Conservation (phyloP, 2,329 filamentous ascomycete species). For the Helicocarpus griseus region DNA sequence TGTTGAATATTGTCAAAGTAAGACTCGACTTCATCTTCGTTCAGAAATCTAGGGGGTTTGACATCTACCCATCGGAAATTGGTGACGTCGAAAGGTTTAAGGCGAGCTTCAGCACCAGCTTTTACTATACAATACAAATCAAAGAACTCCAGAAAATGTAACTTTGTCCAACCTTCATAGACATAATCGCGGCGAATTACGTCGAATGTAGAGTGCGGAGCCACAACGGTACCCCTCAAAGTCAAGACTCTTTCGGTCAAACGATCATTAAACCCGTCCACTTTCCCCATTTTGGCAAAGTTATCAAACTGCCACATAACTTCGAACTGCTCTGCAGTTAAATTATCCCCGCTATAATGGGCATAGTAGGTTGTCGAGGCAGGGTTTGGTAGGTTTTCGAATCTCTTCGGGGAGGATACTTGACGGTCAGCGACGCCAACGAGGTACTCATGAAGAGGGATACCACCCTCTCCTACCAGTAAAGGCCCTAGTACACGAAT, state of each 20-base stretch:
- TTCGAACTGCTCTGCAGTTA: constrained; percentile 6
- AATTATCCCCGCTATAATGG: background rate
- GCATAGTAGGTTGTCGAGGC: constrained; percentile 4
- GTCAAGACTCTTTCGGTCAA: constrained; percentile 1
- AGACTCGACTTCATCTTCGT: background rate
- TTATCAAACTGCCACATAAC: constrained; percentile 6
- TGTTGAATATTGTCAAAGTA: background rate
- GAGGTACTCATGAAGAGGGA: constrained; percentile 3
- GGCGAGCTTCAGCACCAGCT: background rate
- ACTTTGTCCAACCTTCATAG: constrained; percentile 4
- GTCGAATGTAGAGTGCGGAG: background rate
- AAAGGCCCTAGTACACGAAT: constrained; percentile 6
- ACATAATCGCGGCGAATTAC: background rate
- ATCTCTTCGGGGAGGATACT: background rate
- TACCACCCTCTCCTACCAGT: background rate
- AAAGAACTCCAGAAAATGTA: constrained; percentile 7
- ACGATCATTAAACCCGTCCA: background rate
- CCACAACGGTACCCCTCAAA: background rate
- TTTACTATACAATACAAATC: constrained; percentile 3
- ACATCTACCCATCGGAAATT: background rate
- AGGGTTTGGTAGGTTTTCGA: background rate
- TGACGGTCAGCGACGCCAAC: constrained; percentile 2
- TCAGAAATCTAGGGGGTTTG: background rate
- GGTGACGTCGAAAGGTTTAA: background rate
- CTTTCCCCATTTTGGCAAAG: constrained; percentile 2